These are phyloP conservation scores for Calonectria honghensis DNA, from an alignment of 2,329 filamentous ascomycete species.

Conservation along the genomic window DNA sequence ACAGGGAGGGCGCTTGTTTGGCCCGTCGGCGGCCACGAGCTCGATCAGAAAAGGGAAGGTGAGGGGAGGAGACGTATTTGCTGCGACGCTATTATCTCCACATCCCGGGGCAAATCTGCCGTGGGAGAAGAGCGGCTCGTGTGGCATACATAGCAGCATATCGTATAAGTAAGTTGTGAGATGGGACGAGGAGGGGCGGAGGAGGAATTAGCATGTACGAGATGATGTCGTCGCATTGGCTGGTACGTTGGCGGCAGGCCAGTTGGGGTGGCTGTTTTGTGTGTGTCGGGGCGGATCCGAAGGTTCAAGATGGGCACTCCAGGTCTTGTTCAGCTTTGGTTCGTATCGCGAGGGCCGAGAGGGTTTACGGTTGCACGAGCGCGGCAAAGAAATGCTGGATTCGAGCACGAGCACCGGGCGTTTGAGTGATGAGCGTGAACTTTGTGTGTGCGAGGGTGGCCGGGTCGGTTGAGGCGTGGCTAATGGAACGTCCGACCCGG, in stretches of 20 bases:
- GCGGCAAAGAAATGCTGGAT: slow-evolving; percentile 10
- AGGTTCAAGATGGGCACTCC: slow-evolving; percentile 24
- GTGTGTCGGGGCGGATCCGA: slow-evolving; percentile 29
- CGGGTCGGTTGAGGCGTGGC: slow-evolving; percentile 16
- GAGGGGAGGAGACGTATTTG: slow-evolving; percentile 12
- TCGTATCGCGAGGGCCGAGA: slow-evolving; percentile 25
- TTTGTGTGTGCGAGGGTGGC: slow-evolving; percentile 23
- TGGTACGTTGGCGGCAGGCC: slow-evolving; percentile 20
- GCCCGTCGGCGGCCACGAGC: not conserved
- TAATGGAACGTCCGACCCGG: slow-evolving; percentile 21
- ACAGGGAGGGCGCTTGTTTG: slow-evolving; percentile 14
- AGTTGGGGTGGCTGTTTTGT: slow-evolving; percentile 12
- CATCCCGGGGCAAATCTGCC: slow-evolving; percentile 31
- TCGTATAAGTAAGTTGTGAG: not conserved
- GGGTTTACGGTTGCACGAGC: slow-evolving; percentile 32
- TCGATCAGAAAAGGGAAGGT: slow-evolving; percentile 25
- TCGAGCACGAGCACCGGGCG: slow-evolving; percentile 24
- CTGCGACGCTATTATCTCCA: slow-evolving; percentile 36
- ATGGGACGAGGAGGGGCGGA: not conserved
- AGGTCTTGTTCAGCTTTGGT: slow-evolving; percentile 25
- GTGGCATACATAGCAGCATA: slow-evolving; percentile 8
- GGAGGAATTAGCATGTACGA: slow-evolving; percentile 5
- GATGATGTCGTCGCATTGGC: slow-evolving; percentile 9
- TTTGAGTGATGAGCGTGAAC: slow-evolving; percentile 23
- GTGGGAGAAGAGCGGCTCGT: slow-evolving; percentile 23